Evolutionary conservation across 2,329 filamentous ascomycete genomes (phyloP), one percentile per base, ranked within the genome.

Genomic region (Alternaria postmessia): DNA sequence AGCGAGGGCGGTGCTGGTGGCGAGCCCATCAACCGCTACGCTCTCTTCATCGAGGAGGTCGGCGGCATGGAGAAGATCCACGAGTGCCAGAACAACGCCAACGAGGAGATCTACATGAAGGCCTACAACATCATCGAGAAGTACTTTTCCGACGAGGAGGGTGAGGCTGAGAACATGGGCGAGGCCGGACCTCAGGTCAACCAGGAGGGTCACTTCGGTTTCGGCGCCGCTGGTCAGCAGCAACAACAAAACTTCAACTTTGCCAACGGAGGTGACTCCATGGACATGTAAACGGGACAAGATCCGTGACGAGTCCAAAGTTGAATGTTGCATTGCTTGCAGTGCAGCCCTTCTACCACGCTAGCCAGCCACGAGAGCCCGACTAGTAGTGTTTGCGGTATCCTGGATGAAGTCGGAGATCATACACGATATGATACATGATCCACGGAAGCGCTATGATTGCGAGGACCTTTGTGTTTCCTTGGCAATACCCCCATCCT

Each of bases 51-150:
- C 70, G 95, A 99, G 83, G 95, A 99, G 82, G 96, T 94, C 70
- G 93, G 93, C 75, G 95, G 95, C 69, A 99, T 99, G 95, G 95
- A 98, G 85, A 98, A 98, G 90, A 98, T 99, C 72, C 95, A 99
- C 83, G 94, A 98, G 73, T 98, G 95, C 88, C 95, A 99, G 86
- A 97, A 96, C 85, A 99, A 99, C 75, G 94, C 94, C 84, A 99
- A 99, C 83, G 95, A 99, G 83, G 95, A 99, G 83, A 99, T 99
- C 73, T 99, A 99, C 87, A 98, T 99, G 94, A 99, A 99, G 89
- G 95, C 95, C 0, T 99, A 98, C 87, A 98, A 96, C 87, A 99
- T 99, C 82, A 99, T 99, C 70, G 95, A 99, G 87, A 97, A 97
- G 85, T 99, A 99, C 87, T 99, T 99, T 85, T 97, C 94, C 0